Percentiles rank a stretch among this genome's conserved stretches.
These are phyloP conservation scores for Podospora conica DNA, from an alignment of 495 filamentous ascomycete species.

Conservation along the genomic window DNA sequence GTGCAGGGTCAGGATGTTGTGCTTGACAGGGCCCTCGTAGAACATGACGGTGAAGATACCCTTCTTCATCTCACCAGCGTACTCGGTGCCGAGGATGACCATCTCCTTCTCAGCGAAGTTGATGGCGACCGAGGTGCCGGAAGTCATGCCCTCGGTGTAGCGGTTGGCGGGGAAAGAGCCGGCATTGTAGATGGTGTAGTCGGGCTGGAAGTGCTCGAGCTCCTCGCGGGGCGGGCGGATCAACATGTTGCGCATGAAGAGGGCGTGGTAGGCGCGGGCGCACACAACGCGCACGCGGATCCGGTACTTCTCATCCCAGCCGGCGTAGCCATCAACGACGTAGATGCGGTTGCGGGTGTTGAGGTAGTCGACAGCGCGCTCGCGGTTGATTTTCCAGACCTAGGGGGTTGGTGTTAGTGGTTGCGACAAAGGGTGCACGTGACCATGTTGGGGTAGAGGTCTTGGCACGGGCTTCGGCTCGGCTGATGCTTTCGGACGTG, in stretches of 20 bases:
- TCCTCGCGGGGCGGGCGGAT: slow-evolving; percentile 87
- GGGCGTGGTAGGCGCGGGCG: slow-evolving; percentile 96
- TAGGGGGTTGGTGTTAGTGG: slow-evolving; percentile 33
- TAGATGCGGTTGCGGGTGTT: slow-evolving; percentile 99
- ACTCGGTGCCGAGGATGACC: slow-evolving; percentile 99
- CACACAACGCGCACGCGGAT: slow-evolving; percentile 98
- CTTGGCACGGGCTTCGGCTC: slow-evolving; percentile 11
- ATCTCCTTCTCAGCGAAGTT: slow-evolving; percentile 79
- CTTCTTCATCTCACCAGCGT: slow-evolving; percentile 99
- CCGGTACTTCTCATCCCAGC: slow-evolving; percentile 97
- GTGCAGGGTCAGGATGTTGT: slow-evolving; percentile 97
- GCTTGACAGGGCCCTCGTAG: slow-evolving; percentile 99
- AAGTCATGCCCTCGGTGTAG: slow-evolving; percentile 98
- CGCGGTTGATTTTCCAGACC: slow-evolving; percentile 99
- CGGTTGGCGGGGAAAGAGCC: slow-evolving; percentile 97
- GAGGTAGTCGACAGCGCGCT: slow-evolving; percentile 96
- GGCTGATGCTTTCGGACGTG: slow-evolving; percentile 19
- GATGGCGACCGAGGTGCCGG: slow-evolving; percentile 65
- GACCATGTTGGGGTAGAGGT: slow-evolving; percentile 1
- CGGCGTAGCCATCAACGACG: slow-evolving; percentile 93
- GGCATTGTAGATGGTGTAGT: slow-evolving; percentile 99
- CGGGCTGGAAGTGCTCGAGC: slow-evolving; percentile 93
- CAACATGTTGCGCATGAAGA: slow-evolving; percentile 99
- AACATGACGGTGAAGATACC: slow-evolving; percentile 98
- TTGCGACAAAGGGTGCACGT: slow-evolving; percentile 21